Evolutionary conservation across 306 rosid genomes (phyloP).

Genomic region (Echinosophora koreensis): DNA sequence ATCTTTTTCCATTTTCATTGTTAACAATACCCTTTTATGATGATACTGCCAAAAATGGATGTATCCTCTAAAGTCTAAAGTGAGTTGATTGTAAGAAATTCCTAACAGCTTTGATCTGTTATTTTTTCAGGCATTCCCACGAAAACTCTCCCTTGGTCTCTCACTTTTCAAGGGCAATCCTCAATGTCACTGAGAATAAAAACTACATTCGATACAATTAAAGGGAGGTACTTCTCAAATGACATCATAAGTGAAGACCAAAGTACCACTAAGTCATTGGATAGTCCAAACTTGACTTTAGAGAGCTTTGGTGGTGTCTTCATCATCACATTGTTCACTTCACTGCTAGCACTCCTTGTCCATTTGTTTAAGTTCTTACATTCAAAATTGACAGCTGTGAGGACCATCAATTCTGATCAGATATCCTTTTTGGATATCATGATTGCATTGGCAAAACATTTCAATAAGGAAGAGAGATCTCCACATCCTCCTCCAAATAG

Average conservation of each 20-base stretch:
- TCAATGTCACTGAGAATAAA: neutral
- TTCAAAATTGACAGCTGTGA: conserved; percentile 5
- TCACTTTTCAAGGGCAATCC: conserved; percentile 58
- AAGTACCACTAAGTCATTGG: conserved; percentile 17
- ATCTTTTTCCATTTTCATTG: too few relatives aligned
- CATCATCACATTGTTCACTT: neutral
- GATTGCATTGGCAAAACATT: conserved; percentile 32
- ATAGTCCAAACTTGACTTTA: neutral
- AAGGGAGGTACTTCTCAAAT: conserved; percentile 36
- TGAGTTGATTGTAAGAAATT: too few relatives aligned
- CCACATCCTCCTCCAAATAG: neutral
- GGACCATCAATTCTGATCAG: neutral
- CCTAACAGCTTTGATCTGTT: neutral
- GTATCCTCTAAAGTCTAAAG: too few relatives aligned
- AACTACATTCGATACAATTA: conserved; percentile 31
- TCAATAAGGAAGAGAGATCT: conserved; percentile 27
- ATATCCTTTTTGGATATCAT: neutral
- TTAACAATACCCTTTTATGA: too few relatives aligned
- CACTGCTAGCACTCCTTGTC: conserved; percentile 23
- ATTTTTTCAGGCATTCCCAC: conserved; percentile 56
- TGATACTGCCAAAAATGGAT: too few relatives aligned
- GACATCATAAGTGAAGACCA: conserved; percentile 12
- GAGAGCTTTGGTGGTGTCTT: too few relatives aligned
- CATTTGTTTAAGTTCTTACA: conserved; percentile 12
- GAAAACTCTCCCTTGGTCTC: conserved; percentile 53